Conservation (phyloP, 805 yeast species). For the Saturnispora serradocipensis region DNA sequence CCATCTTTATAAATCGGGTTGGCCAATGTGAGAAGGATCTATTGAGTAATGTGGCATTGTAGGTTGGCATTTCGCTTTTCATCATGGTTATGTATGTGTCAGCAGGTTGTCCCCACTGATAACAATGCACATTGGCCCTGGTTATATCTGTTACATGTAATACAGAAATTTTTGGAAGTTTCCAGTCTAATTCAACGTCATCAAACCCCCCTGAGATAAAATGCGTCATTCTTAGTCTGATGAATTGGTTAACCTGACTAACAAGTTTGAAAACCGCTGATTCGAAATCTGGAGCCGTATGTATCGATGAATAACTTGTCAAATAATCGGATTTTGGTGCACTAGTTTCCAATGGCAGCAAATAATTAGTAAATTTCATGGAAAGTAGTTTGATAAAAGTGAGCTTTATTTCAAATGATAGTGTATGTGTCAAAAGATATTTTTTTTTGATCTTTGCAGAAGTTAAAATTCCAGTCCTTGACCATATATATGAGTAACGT, state of each 20-base stretch:
- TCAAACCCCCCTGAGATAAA: background rate
- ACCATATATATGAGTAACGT: background rate
- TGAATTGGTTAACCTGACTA: background rate
- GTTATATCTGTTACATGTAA: conserved; percentile 4
- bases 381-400: background rate
- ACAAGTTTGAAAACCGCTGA: background rate
- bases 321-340: conserved; percentile 1
- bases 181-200: conserved; percentile 2
- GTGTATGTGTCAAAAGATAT: background rate
- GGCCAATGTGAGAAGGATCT: conserved; percentile 18
- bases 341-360: conserved; percentile 3
- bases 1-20: conserved; percentile 10
- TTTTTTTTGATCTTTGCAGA: background rate
- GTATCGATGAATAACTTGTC: background rate
- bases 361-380: conserved; percentile 2
- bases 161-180: background rate
- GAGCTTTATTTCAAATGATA: background rate
- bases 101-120: background rate
- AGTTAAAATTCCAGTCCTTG: background rate
- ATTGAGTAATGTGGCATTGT: conserved; percentile 3
- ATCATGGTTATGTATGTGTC: conserved; percentile 1
- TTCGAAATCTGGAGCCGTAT: background rate
- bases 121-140: background rate
- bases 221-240: conserved; percentile 1
- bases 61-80: conserved; percentile 1